A percentile compares a stretch with the other conserved stretches of the same genome.
Evolutionary conservation across 441 rosid species (phyloP).

Genomic region (Gossypium lobatum): DNA sequence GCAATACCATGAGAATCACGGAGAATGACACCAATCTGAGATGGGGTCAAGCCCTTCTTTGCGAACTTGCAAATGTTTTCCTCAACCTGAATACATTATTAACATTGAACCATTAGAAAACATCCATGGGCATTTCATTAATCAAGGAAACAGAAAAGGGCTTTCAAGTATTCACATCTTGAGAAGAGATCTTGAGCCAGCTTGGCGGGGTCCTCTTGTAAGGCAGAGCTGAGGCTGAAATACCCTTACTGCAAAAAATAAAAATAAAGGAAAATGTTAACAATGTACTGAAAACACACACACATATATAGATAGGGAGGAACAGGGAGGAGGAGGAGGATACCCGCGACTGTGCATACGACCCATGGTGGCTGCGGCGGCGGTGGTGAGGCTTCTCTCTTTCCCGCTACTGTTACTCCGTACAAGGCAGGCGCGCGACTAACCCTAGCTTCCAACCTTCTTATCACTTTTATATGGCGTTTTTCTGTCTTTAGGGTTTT

Average conservation of each 20-base stretch:
- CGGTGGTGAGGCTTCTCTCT: not conserved
- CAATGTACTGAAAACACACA: not conserved
- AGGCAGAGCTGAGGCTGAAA: slow-evolving; percentile 57
- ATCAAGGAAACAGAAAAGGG: not conserved
- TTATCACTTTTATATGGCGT: not conserved
- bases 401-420: not conserved
- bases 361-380: slow-evolving; percentile 16
- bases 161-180: slow-evolving; percentile 35
- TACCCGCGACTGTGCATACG: slow-evolving; percentile 38
- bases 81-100: slow-evolving; percentile 33
- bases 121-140: not conserved
- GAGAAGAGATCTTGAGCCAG: slow-evolving; percentile 56
- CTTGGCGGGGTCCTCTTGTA: slow-evolving; percentile 60
- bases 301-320: not conserved
- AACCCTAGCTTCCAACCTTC: not conserved
- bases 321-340: not conserved
- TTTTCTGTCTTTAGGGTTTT: not conserved
- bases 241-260: slow-evolving; percentile 45
- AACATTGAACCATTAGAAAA: not conserved
- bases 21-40: slow-evolving; percentile 66
- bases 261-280: not conserved
- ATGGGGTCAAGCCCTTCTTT: slow-evolving; percentile 61
- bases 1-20: slow-evolving; percentile 72
- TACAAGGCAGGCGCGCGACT: not conserved
- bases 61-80: slow-evolving; percentile 66